Evolutionary conservation across 2,329 filamentous ascomycete species (phyloP), one percentile per base, ranked within the genome.

Genomic region (Penicillium capsulatum): DNA sequence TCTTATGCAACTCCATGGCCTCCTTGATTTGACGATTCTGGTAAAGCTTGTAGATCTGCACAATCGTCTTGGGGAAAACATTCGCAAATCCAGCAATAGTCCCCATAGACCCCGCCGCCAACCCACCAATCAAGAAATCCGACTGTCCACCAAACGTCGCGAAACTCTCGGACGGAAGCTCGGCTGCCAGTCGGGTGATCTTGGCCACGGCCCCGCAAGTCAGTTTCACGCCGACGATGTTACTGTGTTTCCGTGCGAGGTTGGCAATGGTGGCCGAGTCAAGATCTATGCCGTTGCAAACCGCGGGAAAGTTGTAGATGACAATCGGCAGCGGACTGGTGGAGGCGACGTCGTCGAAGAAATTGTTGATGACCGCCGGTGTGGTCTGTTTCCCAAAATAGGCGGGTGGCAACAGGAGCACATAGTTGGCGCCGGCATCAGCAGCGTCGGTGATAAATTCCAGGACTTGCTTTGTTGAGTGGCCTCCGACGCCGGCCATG

Each of bases 131-230:
- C 28, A 88, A 62, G 59, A 85, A 88, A 54, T 89, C 84, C 2
- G 77, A 79, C 65, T 88, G 83, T 1, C 85, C 85, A 1, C 82
- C 83, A 53, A 79, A 87, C 0, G 80, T 76, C 1, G 81, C 76
- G 55, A 89, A 89, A 8, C 72, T 61, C 2, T 75, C 69, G 0
- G 73, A 62, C 0, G n/a, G n/a, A n/a, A n/a, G n/a, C n/a, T n/a
- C n/a, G n/a, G n/a, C n/a, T n/a, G n/a, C n/a, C n/a, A n/a, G n/a
- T n/a, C n/a, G n/a, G n/a, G n/a, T n/a, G n/a, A n/a, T n/a, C n/a
- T n/a, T n/a, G n/a, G n/a, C n/a, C n/a, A n/a, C n/a, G n/a, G n/a
- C n/a, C n/a, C n/a, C n/a, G n/a, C n/a, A n/a, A n/a, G n/a, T n/a
- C n/a, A n/a, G n/a, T n/a, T n/a, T n/a, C n/a, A n/a, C n/a, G n/a